phyloP scores from a whole-genome alignment of 352 stramenopile species.

The Phytophthora rubi region DNA sequence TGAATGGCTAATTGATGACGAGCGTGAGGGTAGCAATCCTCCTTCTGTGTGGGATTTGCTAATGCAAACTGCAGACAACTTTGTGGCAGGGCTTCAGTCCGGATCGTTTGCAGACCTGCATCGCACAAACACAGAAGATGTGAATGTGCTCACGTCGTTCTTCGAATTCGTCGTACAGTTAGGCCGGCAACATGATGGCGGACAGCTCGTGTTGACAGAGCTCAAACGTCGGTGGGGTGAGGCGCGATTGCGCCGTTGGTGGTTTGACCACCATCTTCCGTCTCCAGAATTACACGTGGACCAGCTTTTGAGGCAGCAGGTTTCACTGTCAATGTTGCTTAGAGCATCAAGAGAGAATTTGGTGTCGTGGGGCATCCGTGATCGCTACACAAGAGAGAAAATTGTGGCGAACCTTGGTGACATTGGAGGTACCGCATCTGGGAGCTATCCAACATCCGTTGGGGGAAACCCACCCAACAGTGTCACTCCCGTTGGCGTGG shows the following conservation, averaged over 20 bases:
- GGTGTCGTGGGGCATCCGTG: constrained; percentile 66
- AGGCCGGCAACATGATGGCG: constrained; percentile 36
- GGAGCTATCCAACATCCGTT: neutral
- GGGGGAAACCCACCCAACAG: neutral
- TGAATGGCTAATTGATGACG: constrained; percentile 47
- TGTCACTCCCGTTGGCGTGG: constrained; percentile 27
- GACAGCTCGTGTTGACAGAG: constrained; percentile 32
- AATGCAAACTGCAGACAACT: constrained; percentile 42
- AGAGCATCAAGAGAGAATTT: constrained; percentile 69
- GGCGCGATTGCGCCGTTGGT: constrained; percentile 65
- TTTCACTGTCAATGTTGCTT: constrained; percentile 55
- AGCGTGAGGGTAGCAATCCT: constrained; percentile 5
- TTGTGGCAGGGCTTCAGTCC: constrained; percentile 52
- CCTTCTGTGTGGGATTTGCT: constrained; percentile 58
- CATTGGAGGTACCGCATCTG: neutral
- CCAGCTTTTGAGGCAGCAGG: constrained; percentile 46
- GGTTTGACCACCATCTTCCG: constrained; percentile 44
- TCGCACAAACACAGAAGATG: constrained; percentile 42
- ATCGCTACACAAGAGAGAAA: constrained; percentile 59
- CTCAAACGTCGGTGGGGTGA: constrained; percentile 56
- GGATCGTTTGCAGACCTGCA: constrained; percentile 32
- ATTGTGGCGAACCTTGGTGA: constrained; percentile 49
- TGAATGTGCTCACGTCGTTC: constrained; percentile 57
- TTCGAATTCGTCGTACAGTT: constrained; percentile 66
- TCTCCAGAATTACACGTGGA: constrained; percentile 48